Conservation (phyloP, 2,329 filamentous ascomycete genomes). For the Colletotrichum eleusines region DNA sequence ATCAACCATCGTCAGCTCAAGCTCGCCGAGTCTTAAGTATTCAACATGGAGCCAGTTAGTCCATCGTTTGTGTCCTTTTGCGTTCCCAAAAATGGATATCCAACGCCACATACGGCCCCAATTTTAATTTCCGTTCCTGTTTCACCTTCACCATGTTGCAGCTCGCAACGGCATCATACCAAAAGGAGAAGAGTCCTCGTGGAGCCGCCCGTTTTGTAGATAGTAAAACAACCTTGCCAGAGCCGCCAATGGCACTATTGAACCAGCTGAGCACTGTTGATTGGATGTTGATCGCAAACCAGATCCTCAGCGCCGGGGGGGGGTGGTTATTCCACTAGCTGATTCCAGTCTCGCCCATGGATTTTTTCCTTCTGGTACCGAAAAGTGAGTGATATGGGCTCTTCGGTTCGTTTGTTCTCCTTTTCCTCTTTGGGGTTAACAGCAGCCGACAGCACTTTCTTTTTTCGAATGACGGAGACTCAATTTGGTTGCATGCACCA, state of each 20-base stretch:
- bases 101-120: background rate
- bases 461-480: too few relatives aligned
- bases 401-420: too few relatives aligned
- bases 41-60: background rate
- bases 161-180: conserved; percentile 1
- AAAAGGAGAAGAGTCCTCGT: background rate
- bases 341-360: background rate
- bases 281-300: background rate
- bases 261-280: background rate
- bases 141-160: background rate
- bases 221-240: conserved; percentile 7
- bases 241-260: conserved; percentile 8
- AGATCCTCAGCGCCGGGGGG: background rate
- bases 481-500: background rate
- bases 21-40: background rate
- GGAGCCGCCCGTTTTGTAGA: conserved; percentile 8
- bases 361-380: background rate
- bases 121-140: conserved; percentile 15
- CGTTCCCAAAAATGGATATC: conserved; percentile 4
- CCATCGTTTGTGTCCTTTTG: background rate
- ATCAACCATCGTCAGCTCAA: background rate
- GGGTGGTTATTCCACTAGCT: too few relatives aligned
- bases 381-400: too few relatives aligned
- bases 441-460: background rate
- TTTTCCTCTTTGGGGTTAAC: too few relatives aligned